These are phyloP conservation scores for Acidomyces sp. DNA, from an alignment of 495 filamentous ascomycete genomes.

Conservation along the genomic window DNA sequence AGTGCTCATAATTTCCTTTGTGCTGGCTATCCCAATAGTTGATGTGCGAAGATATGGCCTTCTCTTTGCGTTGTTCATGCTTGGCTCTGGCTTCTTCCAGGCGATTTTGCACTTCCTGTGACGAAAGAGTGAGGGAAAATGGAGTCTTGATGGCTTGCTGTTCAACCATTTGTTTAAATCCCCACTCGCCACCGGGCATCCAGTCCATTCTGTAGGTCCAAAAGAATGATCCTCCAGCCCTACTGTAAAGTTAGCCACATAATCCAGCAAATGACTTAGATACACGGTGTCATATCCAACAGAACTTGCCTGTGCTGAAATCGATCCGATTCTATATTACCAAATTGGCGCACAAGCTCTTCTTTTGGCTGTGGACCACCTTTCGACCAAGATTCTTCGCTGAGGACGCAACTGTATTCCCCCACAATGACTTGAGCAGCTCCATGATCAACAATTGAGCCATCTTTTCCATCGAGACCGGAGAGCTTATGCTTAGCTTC, in stretches of 20 bases:
- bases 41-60: slow-evolving; percentile 27
- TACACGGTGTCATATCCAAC: no score
- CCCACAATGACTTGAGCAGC: slow-evolving; percentile 38
- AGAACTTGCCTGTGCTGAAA: slow-evolving; percentile 35
- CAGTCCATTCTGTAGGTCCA: slow-evolving; percentile 45
- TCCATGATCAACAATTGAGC: slow-evolving; percentile 32
- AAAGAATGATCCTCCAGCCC: slow-evolving; percentile 38
- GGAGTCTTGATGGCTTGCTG: slow-evolving; percentile 31
- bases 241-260: no score
- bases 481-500: slow-evolving; percentile 28
- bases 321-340: slow-evolving; percentile 31
- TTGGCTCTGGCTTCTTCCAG: slow-evolving; percentile 24
- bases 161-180: slow-evolving; percentile 36
- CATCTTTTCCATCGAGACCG: slow-evolving; percentile 31
- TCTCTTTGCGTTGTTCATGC: slow-evolving; percentile 23
- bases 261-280: no score
- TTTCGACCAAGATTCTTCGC: slow-evolving; percentile 33
- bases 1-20: slow-evolving; percentile 35
- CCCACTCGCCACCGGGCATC: slow-evolving; percentile 44
- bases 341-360: slow-evolving; percentile 33
- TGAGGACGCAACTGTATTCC: slow-evolving; percentile 42
- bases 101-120: slow-evolving; percentile 25
- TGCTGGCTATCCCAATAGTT: slow-evolving; percentile 34
- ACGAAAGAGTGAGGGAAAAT: slow-evolving; percentile 22
- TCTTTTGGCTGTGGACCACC: slow-evolving; percentile 17